Evolutionary conservation across 1,284 basidiomycete genomes (phyloP).

Genomic region (Sphagnurus paluster): DNA sequence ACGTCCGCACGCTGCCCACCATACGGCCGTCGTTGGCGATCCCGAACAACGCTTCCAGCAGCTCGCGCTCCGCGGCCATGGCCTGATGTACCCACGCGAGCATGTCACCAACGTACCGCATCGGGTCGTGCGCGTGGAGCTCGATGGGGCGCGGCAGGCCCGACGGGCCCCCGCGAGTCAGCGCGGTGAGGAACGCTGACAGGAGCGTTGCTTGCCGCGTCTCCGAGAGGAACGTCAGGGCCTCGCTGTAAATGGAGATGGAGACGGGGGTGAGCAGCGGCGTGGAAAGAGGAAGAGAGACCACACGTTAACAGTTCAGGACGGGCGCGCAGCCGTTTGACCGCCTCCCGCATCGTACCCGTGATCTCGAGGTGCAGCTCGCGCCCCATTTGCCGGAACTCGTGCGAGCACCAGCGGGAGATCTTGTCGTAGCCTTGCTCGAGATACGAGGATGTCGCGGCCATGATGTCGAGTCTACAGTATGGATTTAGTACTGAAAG

Average conservation of each 20-base stretch:
- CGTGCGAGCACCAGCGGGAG: conserved; percentile 82
- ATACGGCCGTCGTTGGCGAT: conserved; percentile 66
- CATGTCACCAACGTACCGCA: conserved; percentile 97
- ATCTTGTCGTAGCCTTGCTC: conserved; percentile 92
- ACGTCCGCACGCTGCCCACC: conserved; percentile 73
- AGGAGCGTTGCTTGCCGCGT: conserved; percentile 83
- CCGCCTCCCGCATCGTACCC: conserved; percentile 68
- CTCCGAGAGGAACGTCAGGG: conserved; percentile 74
- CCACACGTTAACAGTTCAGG: conserved; percentile 81
- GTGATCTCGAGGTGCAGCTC: conserved; percentile 83
- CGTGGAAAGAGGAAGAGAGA: background rate
- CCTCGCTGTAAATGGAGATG: conserved; percentile 62
- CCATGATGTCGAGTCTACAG: conserved; percentile 84
- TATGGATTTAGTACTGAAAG: background rate
- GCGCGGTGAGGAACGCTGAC: conserved; percentile 80
- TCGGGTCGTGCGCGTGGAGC: conserved; percentile 94
- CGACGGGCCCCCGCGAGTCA: conserved; percentile 88
- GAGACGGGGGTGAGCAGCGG: conserved; percentile 1
- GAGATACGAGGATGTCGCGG: conserved; percentile 76
- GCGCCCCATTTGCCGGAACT: conserved; percentile 81
- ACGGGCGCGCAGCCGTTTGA: conserved; percentile 70
- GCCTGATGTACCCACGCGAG: conserved; percentile 98
- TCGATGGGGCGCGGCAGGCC: conserved; percentile 94
- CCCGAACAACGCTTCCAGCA: conserved; percentile 83
- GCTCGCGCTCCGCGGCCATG: conserved; percentile 93